Base-by-base conservation (phyloP, 768 basidiomycete genomes). In the Lentinula detonsa region DNA sequence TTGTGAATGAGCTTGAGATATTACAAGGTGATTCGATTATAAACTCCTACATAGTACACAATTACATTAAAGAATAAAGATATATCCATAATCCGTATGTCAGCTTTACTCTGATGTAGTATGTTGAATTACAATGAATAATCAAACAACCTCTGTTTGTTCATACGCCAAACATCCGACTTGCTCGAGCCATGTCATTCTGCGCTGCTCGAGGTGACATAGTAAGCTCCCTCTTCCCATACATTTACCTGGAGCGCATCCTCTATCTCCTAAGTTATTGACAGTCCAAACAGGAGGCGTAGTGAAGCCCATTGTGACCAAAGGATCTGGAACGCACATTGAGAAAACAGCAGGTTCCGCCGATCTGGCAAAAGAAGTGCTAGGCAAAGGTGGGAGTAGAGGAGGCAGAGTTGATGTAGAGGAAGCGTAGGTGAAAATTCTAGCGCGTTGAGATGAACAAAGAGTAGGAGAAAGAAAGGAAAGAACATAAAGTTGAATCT, bases 401-500 rank as follows among this genome's bases (percentile, higher is more conserved):
- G 65, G 69, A 13, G 80, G 81, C 8, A 87, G 75, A 0, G 85
- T 86, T 4, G 70, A 59, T 0, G 69, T 56, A 34, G 76, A 74
- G 1, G 81, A 75, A 7, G 85, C 85, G 61, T 80, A 87, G 34
- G 66, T 69, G 63, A 76, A 79, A 35, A 89, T 77, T 7, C 79
- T 79, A 63, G 80, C 73, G 21, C 80, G 79, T 65, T 89, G 87
- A 1, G 73, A 70, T 18, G 77, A 67, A 16, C 86, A 86, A 54
- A 89, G 78, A 0, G 70, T 74, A 15, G 85, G 86, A 4, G 85
- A 81, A 21, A 86, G 70, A 65, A 81, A 80, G 11, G 83, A 80
- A 37, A 88, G 75, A 40, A 85, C 80, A 67, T 84, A 68, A 10
- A 83, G 77, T 59, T 82, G 80, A 6, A 89, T 71, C 68, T 89